Conservation (phyloP, 2,329 filamentous ascomycete genomes). For the Ophiocordyceps sinensis region DNA sequence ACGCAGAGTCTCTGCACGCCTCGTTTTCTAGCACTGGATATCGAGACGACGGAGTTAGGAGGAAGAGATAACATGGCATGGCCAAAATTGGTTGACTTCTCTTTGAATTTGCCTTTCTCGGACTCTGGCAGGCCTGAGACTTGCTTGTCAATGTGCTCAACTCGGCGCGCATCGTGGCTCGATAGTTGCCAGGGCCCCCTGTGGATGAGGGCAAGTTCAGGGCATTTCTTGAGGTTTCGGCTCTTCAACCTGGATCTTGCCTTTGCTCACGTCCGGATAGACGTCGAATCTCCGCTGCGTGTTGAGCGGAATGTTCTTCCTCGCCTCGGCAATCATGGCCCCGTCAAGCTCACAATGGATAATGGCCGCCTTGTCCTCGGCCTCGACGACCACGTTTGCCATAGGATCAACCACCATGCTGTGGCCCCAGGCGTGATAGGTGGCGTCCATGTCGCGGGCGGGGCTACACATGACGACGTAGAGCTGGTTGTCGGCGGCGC, state of each 20-base stretch:
- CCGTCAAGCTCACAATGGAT: constrained; percentile 58
- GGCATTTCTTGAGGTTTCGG: constrained; percentile 2
- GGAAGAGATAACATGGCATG: no score
- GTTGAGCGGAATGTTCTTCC: constrained; percentile 72
- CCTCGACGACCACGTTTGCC: constrained; percentile 65
- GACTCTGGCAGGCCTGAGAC: no score
- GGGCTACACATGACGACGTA: constrained; percentile 91
- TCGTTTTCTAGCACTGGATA: no score
- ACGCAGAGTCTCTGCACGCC: no score
- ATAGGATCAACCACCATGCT: constrained; percentile 80
- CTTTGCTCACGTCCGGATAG: constrained; percentile 75
- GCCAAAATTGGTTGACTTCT: no score
- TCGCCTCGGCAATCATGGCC: constrained; percentile 55
- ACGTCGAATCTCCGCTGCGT: constrained; percentile 86
- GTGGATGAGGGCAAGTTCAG: background rate
- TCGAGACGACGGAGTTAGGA: no score
- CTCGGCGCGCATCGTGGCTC: no score
- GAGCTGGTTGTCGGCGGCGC: constrained; percentile 86
- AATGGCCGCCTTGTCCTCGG: constrained; percentile 64
- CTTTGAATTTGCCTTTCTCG: no score
- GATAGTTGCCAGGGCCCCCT: no score
- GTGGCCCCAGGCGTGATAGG: constrained; percentile 87
- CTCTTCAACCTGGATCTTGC: constrained; percentile 26
- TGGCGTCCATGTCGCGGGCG: constrained; percentile 60
- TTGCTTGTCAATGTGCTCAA: no score